Evolutionary conservation across 129 eudicot genomes (phyloP).

Genomic region (Oenanthe sinensis): DNA sequence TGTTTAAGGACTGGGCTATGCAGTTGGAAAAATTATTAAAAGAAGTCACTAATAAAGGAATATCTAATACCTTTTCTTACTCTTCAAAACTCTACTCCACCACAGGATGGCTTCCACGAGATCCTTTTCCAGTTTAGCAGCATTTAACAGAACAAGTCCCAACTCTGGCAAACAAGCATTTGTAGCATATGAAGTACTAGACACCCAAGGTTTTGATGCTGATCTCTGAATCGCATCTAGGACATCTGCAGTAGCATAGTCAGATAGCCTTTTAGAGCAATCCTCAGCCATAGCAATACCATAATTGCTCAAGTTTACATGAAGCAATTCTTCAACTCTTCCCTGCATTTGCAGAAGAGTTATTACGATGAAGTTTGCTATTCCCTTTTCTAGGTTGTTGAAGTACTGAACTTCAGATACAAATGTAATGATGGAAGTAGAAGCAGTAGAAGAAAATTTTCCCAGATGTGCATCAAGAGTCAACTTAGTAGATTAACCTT

Average conservation of each 20-base stretch:
- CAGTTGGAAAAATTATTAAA: not conserved
- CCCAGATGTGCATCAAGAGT: not conserved
- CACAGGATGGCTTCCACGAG: conserved; percentile 15
- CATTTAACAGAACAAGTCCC: conserved; percentile 1
- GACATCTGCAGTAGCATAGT: conserved; percentile 8
- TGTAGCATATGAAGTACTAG: not conserved
- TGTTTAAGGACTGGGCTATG: not conserved
- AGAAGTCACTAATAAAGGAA: not conserved
- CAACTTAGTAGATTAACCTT: not conserved
- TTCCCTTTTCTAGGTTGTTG: not conserved
- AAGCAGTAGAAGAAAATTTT: not conserved
- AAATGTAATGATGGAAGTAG: not conserved
- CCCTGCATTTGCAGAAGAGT: conserved; percentile 9
- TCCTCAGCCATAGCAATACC: conserved; percentile 16
- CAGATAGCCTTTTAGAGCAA: conserved; percentile 13
- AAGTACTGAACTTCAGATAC: not conserved
- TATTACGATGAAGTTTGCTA: not conserved
- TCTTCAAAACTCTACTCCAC: conserved; percentile 21
- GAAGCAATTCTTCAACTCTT: conserved; percentile 13
- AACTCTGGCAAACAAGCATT: conserved; percentile 17
- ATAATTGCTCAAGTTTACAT: conserved; percentile 3
- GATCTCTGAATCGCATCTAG: conserved; percentile 18
- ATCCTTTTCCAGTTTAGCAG: conserved; percentile 15
- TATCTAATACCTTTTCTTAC: conserved; percentile 6
- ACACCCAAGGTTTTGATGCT: conserved; percentile 19